phyloP scores from a whole-genome alignment of 495 filamentous ascomycete genomes.

The Apodospora peruviana region DNA sequence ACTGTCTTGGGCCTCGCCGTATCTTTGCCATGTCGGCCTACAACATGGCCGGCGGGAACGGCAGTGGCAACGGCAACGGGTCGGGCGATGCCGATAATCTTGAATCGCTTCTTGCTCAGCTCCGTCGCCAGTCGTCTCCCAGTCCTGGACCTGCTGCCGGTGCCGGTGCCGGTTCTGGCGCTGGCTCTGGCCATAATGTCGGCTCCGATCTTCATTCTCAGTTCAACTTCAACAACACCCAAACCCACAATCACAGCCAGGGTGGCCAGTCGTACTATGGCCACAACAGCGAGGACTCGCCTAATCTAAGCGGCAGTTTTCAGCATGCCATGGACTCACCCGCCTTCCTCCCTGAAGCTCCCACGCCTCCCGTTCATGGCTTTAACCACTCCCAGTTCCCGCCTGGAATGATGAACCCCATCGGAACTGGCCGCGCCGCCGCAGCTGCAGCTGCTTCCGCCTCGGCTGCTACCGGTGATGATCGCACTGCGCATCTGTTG shows the following conservation, averaged over 20 bases:
- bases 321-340: constrained; percentile 29
- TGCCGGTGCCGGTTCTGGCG: too few relatives aligned
- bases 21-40: constrained; percentile 36
- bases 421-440: constrained; percentile 31
- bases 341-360: constrained; percentile 40
- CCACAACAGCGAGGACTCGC: constrained; percentile 28
- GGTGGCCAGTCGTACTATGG: constrained; percentile 33
- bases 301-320: constrained; percentile 17
- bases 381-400: constrained; percentile 36
- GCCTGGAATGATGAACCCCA: constrained; percentile 33
- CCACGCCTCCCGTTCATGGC: constrained; percentile 38
- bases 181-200: neutral
- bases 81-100: constrained; percentile 22
- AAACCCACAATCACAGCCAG: constrained; percentile 21
- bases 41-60: constrained; percentile 31
- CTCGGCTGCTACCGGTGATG: constrained; percentile 35
- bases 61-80: constrained; percentile 12
- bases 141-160: constrained; percentile 10
- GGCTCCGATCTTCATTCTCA: constrained; percentile 22
- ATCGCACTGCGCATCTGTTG: constrained; percentile 67
- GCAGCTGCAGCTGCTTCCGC: constrained; percentile 27
- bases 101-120: constrained; percentile 32
- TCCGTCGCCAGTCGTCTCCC: constrained; percentile 28
- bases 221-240: constrained; percentile 22
- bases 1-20: neutral